A percentile compares a stretch with the other conserved stretches of the same genome.
phyloP scores from a whole-genome alignment of 163 green algal genomes.

The Smithsoniella earleae region DNA sequence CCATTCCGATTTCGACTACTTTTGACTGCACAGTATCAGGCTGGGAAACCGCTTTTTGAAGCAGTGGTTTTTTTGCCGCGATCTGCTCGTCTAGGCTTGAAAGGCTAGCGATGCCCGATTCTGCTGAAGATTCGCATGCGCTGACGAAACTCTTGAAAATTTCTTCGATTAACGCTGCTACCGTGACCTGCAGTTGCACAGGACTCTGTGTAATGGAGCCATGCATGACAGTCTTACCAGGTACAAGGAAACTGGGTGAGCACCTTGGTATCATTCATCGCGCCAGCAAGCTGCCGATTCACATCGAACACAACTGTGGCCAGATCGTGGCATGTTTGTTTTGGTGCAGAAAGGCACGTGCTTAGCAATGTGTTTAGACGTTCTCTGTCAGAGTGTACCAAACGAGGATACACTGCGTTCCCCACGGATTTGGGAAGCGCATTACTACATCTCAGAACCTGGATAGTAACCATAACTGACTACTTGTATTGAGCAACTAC shows the following conservation, averaged over 20 bases:
- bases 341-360: not conserved
- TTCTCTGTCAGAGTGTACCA: not conserved
- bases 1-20: conserved; percentile 10
- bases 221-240: too few species aligned
- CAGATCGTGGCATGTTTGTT: not conserved
- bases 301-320: not conserved
- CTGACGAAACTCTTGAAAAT: not conserved
- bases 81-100: conserved; percentile 4
- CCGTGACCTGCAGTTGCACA: conserved; percentile 10
- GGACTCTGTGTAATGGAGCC: too few species aligned
- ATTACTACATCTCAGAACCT: not conserved
- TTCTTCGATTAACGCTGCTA: not conserved
- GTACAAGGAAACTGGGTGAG: too few species aligned
- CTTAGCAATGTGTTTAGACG: not conserved
- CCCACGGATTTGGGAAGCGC: not conserved
- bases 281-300: not conserved
- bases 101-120: not conserved
- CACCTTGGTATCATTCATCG: not conserved
- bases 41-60: conserved; percentile 18
- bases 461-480: not conserved
- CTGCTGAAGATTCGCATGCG: not conserved
- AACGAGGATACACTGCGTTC: not conserved
- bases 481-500: too few species aligned
- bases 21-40: conserved; percentile 11
- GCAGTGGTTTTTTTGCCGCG: not conserved